These are phyloP conservation scores for Hypoxylon subgilvum DNA, from an alignment of 495 filamentous ascomycete species.

Conservation along the genomic window DNA sequence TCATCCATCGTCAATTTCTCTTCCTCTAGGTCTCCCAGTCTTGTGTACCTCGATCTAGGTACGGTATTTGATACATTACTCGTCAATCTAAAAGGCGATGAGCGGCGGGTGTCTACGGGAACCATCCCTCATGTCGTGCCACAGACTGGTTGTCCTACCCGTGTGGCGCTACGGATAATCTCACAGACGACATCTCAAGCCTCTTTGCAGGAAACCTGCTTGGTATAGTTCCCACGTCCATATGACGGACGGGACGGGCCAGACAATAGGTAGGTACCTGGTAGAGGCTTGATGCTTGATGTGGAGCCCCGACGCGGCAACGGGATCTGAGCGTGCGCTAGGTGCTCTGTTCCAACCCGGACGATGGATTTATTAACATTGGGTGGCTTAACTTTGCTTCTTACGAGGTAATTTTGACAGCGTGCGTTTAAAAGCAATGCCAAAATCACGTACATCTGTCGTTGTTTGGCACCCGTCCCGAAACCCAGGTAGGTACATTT, in stretches of 20 bases:
- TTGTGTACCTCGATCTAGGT: slow-evolving; percentile 8
- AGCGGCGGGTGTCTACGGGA: slow-evolving; percentile 25
- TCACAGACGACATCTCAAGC: background rate
- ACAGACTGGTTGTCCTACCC: slow-evolving; percentile 17
- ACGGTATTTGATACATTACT: slow-evolving; percentile 8
- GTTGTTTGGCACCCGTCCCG: too few relatives aligned
- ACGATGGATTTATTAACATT: too few relatives aligned
- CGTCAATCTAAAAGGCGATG: slow-evolving; percentile 8
- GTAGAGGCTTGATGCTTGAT: too few relatives aligned
- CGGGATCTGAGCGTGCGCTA: too few relatives aligned
- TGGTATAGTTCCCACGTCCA: slow-evolving; percentile 7
- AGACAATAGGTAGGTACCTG: background rate
- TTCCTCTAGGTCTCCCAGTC: too few relatives aligned
- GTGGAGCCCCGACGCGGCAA: too few relatives aligned
- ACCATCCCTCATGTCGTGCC: slow-evolving; percentile 13
- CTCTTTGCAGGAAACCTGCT: slow-evolving; percentile 4
- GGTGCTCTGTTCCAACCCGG: background rate
- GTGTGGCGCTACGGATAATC: slow-evolving; percentile 5
- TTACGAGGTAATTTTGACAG: too few relatives aligned
- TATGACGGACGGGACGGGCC: slow-evolving; percentile 7
- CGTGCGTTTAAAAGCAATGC: too few relatives aligned
- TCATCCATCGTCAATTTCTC: too few relatives aligned
- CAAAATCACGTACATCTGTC: too few relatives aligned
- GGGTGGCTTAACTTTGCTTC: too few relatives aligned
- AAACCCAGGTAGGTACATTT: too few relatives aligned